Conservation (phyloP, 2,329 filamentous ascomycete genomes). For the Leptographium procerum region DNA sequence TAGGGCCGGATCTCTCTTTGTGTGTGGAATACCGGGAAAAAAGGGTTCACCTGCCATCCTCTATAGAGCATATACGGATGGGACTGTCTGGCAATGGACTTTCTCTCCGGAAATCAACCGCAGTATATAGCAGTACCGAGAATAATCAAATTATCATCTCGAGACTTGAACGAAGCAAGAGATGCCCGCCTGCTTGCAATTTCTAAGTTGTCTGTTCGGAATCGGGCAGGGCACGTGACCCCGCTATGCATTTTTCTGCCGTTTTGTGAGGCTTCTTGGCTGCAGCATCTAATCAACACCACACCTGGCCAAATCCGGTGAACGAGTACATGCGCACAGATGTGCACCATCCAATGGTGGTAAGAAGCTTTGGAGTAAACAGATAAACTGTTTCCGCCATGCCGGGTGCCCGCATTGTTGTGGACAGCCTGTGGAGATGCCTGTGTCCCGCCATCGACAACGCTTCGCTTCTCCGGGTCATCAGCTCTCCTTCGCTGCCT, state of each 20-base stretch:
- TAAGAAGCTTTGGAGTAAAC: not conserved
- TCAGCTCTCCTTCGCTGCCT: slow-evolving; percentile 10
- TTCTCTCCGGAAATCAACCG: too few species aligned
- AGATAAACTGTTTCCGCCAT: not conserved
- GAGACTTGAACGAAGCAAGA: not conserved
- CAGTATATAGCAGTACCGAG: too few species aligned
- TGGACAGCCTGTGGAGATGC: slow-evolving; percentile 54
- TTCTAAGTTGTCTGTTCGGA: not conserved
- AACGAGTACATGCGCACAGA: not conserved
- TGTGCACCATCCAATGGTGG: not conserved
- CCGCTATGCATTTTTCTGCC: not conserved
- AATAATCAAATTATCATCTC: too few species aligned
- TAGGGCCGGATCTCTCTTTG: not conserved
- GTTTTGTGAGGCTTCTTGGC: not conserved
- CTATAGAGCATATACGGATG: too few species aligned
- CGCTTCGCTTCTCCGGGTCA: slow-evolving; percentile 21
- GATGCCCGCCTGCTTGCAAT: not conserved
- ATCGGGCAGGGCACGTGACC: not conserved
- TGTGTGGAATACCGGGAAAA: too few species aligned
- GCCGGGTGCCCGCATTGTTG: slow-evolving; percentile 23
- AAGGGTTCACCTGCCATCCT: too few species aligned
- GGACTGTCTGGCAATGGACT: too few species aligned
- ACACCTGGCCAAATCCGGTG: not conserved
- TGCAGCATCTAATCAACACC: not conserved
- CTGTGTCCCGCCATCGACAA: slow-evolving; percentile 46